phyloP scores from a whole-genome alignment of 164 flowering plant species.

The Hamamelis virginiana region DNA sequence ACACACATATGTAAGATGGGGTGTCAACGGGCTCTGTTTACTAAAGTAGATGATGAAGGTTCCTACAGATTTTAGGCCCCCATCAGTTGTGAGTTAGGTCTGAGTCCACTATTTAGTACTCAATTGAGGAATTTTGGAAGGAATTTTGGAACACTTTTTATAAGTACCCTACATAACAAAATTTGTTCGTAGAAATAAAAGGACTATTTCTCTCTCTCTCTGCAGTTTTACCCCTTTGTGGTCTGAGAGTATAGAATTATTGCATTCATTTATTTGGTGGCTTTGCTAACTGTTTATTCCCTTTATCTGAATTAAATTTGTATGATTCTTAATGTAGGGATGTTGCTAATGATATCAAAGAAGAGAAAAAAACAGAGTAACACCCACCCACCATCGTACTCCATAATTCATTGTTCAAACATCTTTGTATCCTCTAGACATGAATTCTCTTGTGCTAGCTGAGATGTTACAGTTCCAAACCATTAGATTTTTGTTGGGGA shows the following conservation, averaged over 20 bases:
- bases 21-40: neutral
- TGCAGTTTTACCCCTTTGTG: too few relatives aligned
- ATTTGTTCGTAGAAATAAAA: too few relatives aligned
- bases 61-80: too few relatives aligned
- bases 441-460: neutral
- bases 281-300: neutral
- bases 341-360: slow-evolving; percentile 7
- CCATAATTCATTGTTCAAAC: neutral
- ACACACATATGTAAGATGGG: neutral
- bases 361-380: slow-evolving; percentile 6
- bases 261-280: neutral
- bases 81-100: too few relatives aligned
- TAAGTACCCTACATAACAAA: too few relatives aligned
- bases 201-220: too few relatives aligned
- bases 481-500: neutral
- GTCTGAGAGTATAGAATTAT: neutral
- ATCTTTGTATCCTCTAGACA: neutral
- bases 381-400: slow-evolving; percentile 11
- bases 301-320: neutral
- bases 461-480: neutral
- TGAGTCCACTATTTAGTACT: too few relatives aligned
- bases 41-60: too few relatives aligned
- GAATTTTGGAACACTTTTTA: too few relatives aligned
- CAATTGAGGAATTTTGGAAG: too few relatives aligned
- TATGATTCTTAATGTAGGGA: slow-evolving; percentile 15